Base-by-base conservation (phyloP, 208 protist genomes). In the Strigomonas culicis region DNA sequence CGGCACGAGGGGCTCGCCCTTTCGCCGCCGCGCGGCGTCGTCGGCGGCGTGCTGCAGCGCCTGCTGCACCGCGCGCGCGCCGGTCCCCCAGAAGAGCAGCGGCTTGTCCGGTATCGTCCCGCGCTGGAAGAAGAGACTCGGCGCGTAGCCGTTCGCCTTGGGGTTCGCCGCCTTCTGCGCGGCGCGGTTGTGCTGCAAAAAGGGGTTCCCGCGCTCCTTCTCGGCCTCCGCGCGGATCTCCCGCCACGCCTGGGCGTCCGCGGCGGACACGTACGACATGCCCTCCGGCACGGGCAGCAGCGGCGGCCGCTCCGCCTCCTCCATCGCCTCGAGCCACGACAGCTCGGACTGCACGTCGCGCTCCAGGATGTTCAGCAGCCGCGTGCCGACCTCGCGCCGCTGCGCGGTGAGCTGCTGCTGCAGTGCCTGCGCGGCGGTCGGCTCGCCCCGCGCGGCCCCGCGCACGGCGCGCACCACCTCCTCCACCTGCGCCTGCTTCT, bases 31-130 rank as follows among this genome's bases (percentile, higher is more conserved):
- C 65, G 88, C 78, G 7, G 88, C 88, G 50, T 90, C 85, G 46
- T 80, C 83, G 21, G 88, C 84, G n/a, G 83, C 88, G 66, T 92
- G 80, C 69, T 78, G 68, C 52, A 94, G 68, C n/a, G 85, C 88
- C 72, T 94, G 88, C 73, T 94, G 85, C 52, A 94, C 85, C 25
- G 85, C 83, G 25, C 62, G 44, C 1, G 77, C 73, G 17, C 88
- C 88, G 0, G 88, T 94, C 27, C 88, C 88, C 86, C 88, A 94
- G 70, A 94, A 94, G 4, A 94, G 74, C 69, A 88, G 72, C 39
- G 88, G 88, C 72, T 84, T 80, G 66, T 92, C 85, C 21, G 88
- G 85, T 34, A 92, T 63, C 15, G 75, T 72, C 78, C 88, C 90
- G 31, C 74, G 68, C 72, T 92, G 84, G 19, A 82, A 85, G 49